Percentiles rank a stretch among this genome's conserved stretches.
phyloP scores from a whole-genome alignment of 768 basidiomycete genomes.

The Agrocybe chaxingu region DNA sequence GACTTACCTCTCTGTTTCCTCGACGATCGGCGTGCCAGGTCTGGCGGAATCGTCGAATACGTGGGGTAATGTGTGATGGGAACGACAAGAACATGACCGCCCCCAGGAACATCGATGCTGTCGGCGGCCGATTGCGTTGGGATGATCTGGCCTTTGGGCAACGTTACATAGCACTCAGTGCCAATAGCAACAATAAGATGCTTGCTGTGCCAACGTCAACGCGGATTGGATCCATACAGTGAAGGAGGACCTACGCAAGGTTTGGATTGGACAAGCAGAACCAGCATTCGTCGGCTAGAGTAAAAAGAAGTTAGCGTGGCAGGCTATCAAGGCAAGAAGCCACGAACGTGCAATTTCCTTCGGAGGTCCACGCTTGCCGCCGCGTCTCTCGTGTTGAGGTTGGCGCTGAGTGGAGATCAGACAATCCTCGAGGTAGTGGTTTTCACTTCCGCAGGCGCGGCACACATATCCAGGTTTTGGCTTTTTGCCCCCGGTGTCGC shows the following conservation, averaged over 20 bases:
- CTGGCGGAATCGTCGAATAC: constrained; percentile 74
- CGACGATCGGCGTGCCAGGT: constrained; percentile 71
- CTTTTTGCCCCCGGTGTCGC: constrained; percentile 81
- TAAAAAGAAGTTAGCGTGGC: constrained; percentile 4
- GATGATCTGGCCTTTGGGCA: constrained; percentile 95
- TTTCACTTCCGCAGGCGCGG: constrained; percentile 84
- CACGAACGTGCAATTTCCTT: constrained; percentile 81
- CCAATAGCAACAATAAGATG: constrained; percentile 96
- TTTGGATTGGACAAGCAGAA: constrained; percentile 96
- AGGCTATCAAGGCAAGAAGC: not conserved
- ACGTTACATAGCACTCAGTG: constrained; percentile 86
- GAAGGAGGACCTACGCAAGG: constrained; percentile 58
- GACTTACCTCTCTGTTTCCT: constrained; percentile 74
- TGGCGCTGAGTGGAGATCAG: constrained; percentile 58
- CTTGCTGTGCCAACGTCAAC: constrained; percentile 54
- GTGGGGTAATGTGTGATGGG: constrained; percentile 95
- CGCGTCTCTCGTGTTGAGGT: constrained; percentile 32
- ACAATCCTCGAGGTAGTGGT: constrained; percentile 88
- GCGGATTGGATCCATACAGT: not conserved
- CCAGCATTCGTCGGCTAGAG: constrained; percentile 90
- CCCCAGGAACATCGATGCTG: constrained; percentile 74
- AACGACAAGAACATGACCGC: constrained; percentile 92
- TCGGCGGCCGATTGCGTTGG: constrained; percentile 65
- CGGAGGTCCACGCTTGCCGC: constrained; percentile 50
- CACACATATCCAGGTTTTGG: constrained; percentile 88